Evolutionary conservation across 2,329 filamentous ascomycete species (phyloP).

Genomic region (Fusarium sarcochroum): DNA sequence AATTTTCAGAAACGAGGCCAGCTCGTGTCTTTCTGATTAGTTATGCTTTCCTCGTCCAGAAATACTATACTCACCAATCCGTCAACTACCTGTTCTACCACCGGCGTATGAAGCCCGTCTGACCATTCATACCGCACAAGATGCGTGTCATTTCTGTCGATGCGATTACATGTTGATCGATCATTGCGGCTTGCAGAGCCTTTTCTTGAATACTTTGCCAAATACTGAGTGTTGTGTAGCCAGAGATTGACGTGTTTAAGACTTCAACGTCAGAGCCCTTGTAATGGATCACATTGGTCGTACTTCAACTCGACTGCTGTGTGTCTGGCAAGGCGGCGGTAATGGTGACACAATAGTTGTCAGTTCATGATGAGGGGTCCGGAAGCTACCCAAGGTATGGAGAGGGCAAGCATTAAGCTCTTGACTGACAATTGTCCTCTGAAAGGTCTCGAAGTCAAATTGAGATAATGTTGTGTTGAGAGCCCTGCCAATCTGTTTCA

Average conservation of each 20-base stretch:
- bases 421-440: neutral
- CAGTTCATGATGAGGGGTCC: neutral
- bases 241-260: neutral
- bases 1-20: neutral
- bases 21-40: neutral
- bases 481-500: neutral
- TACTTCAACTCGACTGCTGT: neutral
- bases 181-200: neutral
- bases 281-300: neutral
- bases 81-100: neutral
- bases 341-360: neutral
- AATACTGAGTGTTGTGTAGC: slow-evolving; percentile 8
- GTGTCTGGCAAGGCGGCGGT: neutral
- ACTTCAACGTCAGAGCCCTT: neutral
- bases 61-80: neutral
- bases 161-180: neutral
- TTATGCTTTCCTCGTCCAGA: neutral
- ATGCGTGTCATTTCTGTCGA: neutral
- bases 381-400: slow-evolving; percentile 1
- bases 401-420: neutral
- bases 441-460: slow-evolving; percentile 1
- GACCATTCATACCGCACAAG: slow-evolving; percentile 9
- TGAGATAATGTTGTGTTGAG: slow-evolving; percentile 1
- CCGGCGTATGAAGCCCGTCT: neutral
- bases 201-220: neutral